Evolutionary conservation across 352 stramenopile genomes (phyloP).

Genomic region (Salisapilia sapeloensis): DNA sequence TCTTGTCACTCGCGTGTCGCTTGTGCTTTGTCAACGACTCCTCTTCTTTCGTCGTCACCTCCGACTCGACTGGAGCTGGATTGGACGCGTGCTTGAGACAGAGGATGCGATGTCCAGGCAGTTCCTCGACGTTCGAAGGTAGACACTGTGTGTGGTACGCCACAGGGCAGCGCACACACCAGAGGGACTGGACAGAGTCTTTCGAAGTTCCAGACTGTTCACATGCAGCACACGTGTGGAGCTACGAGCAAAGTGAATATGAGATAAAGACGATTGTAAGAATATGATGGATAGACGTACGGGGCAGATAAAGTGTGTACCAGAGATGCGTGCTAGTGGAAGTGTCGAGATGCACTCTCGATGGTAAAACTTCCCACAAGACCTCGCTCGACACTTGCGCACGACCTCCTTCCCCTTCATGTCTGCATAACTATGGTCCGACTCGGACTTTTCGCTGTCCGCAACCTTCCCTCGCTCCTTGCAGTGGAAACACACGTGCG

Average conservation of each 20-base stretch:
- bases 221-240: slow-evolving; percentile 66
- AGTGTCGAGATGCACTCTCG: slow-evolving; percentile 64
- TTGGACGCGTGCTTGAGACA: slow-evolving; percentile 32
- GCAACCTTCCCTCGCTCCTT: slow-evolving; percentile 21
- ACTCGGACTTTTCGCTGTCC: neutral
- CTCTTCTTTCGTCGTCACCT: slow-evolving; percentile 1
- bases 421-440: neutral
- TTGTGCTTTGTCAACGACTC: too few species aligned
- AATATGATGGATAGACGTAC: slow-evolving; percentile 5
- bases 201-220: slow-evolving; percentile 63
- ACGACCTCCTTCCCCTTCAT: slow-evolving; percentile 11
- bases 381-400: slow-evolving; percentile 62
- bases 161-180: slow-evolving; percentile 63
- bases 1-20: slow-evolving; percentile 12
- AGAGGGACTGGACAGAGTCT: slow-evolving; percentile 44
- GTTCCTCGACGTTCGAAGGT: slow-evolving; percentile 21
- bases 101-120: slow-evolving; percentile 58
- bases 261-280: neutral
- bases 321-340: slow-evolving; percentile 53
- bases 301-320: slow-evolving; percentile 72
- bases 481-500: slow-evolving; percentile 72
- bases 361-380: slow-evolving; percentile 78
- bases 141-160: slow-evolving; percentile 71
- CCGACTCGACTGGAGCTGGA: neutral
- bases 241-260: slow-evolving; percentile 3